Evolutionary conservation across 768 basidiomycete genomes (phyloP).

Genomic region (Mycena belliarum): DNA sequence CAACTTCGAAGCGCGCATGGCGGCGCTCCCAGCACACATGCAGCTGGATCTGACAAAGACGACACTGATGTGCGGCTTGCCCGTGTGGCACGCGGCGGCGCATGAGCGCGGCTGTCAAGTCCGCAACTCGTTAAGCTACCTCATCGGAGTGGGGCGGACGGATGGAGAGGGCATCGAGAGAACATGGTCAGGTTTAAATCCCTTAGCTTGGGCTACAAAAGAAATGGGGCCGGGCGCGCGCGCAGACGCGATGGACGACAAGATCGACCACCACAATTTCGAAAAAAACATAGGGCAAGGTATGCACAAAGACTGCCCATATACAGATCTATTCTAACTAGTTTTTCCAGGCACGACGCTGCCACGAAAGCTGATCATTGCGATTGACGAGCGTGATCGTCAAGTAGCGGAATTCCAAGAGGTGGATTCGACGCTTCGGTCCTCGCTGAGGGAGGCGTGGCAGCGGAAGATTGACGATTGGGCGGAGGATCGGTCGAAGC

Average conservation of each 20-base stretch:
- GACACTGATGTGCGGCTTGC: neutral
- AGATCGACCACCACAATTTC: constrained; percentile 23
- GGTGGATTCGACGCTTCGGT: neutral
- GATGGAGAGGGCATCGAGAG: neutral
- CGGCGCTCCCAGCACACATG: neutral
- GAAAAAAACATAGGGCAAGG: constrained; percentile 4
- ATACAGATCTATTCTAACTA: neutral
- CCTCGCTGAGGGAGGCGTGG: neutral
- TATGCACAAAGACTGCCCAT: neutral
- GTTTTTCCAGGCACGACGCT: neutral
- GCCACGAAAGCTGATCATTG: neutral
- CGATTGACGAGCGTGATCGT: neutral
- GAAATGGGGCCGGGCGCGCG: constrained; percentile 30
- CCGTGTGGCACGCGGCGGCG: neutral
- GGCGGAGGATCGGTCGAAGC: neutral
- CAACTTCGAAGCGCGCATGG: neutral
- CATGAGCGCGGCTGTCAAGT: neutral
- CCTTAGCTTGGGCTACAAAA: constrained; percentile 21
- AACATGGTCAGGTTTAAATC: constrained; percentile 23
- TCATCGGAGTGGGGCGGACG: neutral
- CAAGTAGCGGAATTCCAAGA: neutral
- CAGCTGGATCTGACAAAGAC: neutral
- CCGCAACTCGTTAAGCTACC: neutral
- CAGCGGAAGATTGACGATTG: neutral
- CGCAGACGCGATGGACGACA: constrained; percentile 29